phyloP scores from a whole-genome alignment of 805 yeast genomes.

The Lachancea fermentati region DNA sequence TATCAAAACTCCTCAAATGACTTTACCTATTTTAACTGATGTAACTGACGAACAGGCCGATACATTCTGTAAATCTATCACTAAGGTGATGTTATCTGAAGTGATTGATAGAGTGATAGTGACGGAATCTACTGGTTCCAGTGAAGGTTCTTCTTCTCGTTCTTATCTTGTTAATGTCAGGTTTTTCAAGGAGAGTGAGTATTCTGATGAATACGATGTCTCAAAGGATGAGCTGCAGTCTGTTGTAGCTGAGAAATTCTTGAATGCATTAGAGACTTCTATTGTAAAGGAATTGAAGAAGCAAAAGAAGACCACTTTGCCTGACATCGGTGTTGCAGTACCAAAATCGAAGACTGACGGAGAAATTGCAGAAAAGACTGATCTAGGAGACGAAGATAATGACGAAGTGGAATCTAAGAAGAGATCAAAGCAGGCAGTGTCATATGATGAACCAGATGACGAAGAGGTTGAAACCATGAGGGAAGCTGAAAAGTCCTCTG shows the following conservation, averaged over 20 bases:
- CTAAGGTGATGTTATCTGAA: conserved; percentile 80
- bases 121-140: conserved; percentile 77
- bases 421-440: conserved; percentile 77
- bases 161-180: conserved; percentile 68
- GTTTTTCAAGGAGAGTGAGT: conserved; percentile 72
- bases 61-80: conserved; percentile 85
- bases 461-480: conserved; percentile 89
- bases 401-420: conserved; percentile 54
- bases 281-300: conserved; percentile 78
- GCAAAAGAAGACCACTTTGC: conserved; percentile 57
- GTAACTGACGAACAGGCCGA: conserved; percentile 86
- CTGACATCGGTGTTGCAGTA: conserved; percentile 67
- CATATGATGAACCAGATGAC: conserved; percentile 93
- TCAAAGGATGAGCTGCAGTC: conserved; percentile 70
- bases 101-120: conserved; percentile 80
- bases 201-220: conserved; percentile 84
- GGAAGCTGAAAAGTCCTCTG: conserved; percentile 72
- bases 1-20: conserved; percentile 99
- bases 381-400: conserved; percentile 48
- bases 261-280: conserved; percentile 62
- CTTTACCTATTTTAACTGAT: conserved; percentile 74
- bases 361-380: conserved; percentile 42
- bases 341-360: conserved; percentile 45
- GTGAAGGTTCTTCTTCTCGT: conserved; percentile 47
- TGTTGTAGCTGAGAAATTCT: conserved; percentile 59